Base-by-base conservation (phyloP, 176 grass and related monocot genomes). In the Oryza meridionalis region DNA sequence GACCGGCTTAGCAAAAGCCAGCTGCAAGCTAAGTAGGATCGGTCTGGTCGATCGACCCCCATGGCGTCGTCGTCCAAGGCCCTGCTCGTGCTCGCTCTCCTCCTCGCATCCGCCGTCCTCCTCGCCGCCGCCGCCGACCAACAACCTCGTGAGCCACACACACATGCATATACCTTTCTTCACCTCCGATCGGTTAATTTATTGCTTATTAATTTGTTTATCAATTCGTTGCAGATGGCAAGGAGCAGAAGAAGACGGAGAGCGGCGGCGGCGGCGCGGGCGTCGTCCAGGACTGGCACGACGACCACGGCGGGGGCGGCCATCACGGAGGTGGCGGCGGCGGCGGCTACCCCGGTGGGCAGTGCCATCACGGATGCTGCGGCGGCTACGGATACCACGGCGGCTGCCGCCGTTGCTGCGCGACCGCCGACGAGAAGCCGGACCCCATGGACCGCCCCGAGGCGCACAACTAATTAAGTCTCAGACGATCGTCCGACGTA, bases 361-460 rank as follows among this genome's bases (percentile, higher is more conserved):
- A 31, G 29, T 43, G 53, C 53, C 7, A 58, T 5, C 19, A 58
- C 53, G 53, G 53, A 35, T 88, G 87, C 81, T 88, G 87, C 51
- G 80, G 81, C 63, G 80, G 81, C 63, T 43, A 27, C 5, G 81
- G 81, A 32, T 75, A 84, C 58, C 26, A 21, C 19, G 69, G 75
- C 7, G 75, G 81, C 0, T 84, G 81, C 67, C 37, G 3, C 74
- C 37, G 3, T 0, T 88, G 87, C 81, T 88, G 87, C 67, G 46
- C 71, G 55, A 81, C 37, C 55, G 42, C 75, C 15, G 58, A 73
- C 38, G 81, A 88, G 74, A 80, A 84, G 11, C 87, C 58, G 15
- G 81, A 88, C 29, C 37, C 67, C 11, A 76, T 82, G 78, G 75
- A 80, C 81, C 27, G 83, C 49, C 81, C 81, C 1, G 87, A 88